Percentiles rank a stretch among this genome's conserved stretches.
These are phyloP conservation scores for Excoecaria cochinchinensis DNA, from an alignment of 345 rosid genomes.

Conservation along the genomic window DNA sequence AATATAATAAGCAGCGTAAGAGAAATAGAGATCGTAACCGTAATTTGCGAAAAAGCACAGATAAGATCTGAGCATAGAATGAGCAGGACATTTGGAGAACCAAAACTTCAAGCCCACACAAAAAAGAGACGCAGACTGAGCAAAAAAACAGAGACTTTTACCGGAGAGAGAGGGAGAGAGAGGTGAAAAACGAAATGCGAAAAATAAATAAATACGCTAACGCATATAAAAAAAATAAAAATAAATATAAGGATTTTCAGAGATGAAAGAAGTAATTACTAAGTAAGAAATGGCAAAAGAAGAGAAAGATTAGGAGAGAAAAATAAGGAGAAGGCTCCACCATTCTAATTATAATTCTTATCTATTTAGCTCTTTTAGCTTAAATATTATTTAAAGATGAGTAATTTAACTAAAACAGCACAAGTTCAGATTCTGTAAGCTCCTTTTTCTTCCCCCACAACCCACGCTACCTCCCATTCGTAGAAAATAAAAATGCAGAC, in stretches of 20 bases:
- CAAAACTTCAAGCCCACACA: neutral
- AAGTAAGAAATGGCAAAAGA: constrained; percentile 35
- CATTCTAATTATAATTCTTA: neutral
- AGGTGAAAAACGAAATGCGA: neutral
- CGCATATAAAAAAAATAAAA: neutral
- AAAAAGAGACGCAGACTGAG: neutral
- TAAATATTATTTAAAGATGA: neutral
- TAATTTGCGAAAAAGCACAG: constrained; percentile 28
- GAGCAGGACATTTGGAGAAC: constrained; percentile 37
- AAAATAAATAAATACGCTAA: neutral
- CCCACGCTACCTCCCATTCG: neutral
- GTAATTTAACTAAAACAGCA: neutral
- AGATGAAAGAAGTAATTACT: neutral
- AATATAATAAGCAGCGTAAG: neutral
- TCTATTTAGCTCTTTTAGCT: constrained; percentile 4
- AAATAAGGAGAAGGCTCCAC: constrained; percentile 35
- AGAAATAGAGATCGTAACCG: constrained; percentile 26
- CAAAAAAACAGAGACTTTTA: neutral
- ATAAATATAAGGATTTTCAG: neutral
- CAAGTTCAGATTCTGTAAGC: neutral
- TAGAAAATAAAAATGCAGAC: constrained; percentile 1
- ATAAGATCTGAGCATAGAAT: constrained; percentile 43
- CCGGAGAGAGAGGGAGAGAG: neutral
- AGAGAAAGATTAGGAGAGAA: constrained; percentile 40
- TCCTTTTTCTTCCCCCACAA: neutral